Conservation (phyloP, 257 asterid genomes). For the Hygrophila difformis region DNA sequence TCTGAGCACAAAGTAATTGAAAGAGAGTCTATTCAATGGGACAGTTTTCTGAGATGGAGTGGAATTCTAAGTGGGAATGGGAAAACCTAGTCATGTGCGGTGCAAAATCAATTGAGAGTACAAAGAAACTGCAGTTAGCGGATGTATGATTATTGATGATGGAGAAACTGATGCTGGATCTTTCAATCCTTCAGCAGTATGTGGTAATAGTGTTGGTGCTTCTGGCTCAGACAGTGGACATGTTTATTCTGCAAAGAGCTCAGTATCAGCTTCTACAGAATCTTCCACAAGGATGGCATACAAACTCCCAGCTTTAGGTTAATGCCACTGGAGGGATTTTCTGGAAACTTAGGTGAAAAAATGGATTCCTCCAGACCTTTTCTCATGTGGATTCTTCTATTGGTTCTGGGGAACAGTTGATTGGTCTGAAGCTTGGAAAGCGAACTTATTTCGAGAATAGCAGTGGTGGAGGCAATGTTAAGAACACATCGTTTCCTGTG, state of each 20-base stretch:
- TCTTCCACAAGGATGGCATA: slow-evolving; percentile 45
- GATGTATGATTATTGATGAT: slow-evolving; percentile 68
- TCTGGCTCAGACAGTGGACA: slow-evolving; percentile 59
- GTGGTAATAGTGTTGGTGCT: slow-evolving; percentile 43
- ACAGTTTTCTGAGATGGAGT: slow-evolving; percentile 56
- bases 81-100: slow-evolving; percentile 43
- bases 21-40: slow-evolving; percentile 21
- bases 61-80: slow-evolving; percentile 74
- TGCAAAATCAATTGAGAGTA: slow-evolving; percentile 44
- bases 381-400: slow-evolving; percentile 41
- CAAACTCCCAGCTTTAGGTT: slow-evolving; percentile 38
- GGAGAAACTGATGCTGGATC: slow-evolving; percentile 59
- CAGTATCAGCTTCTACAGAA: slow-evolving; percentile 63
- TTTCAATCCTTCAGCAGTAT: slow-evolving; percentile 47
- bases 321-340: slow-evolving; percentile 28
- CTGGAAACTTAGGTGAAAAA: slow-evolving; percentile 22
- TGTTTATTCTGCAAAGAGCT: slow-evolving; percentile 72
- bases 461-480: slow-evolving; percentile 31
- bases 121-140: slow-evolving; percentile 51
- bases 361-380: slow-evolving; percentile 30
- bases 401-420: slow-evolving; percentile 48
- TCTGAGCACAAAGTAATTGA: slow-evolving; percentile 17
- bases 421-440: slow-evolving; percentile 78
- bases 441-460: slow-evolving; percentile 66
- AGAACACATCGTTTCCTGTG: slow-evolving; percentile 33